Evolutionary conservation across 75 land plant species (phyloP).

Genomic region (Cunninghamia lanceolata): DNA sequence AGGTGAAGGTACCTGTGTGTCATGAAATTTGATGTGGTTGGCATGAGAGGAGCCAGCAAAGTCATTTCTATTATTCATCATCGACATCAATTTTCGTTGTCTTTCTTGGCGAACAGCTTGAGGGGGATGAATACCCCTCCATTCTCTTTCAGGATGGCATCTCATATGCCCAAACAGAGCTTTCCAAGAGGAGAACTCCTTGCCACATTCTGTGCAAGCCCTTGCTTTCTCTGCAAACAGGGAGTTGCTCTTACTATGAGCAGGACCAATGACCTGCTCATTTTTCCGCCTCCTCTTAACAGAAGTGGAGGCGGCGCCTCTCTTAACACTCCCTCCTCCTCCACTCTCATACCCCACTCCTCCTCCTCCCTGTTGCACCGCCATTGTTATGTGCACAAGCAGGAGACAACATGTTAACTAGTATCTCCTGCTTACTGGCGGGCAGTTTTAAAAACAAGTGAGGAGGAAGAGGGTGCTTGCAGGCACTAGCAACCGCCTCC

Average conservation of each 20-base stretch:
- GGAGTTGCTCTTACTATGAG: background rate
- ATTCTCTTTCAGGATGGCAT: slow-evolving; percentile 73
- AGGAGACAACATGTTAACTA: background rate
- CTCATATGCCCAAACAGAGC: slow-evolving; percentile 81
- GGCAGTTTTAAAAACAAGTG: background rate
- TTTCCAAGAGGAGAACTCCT: slow-evolving; percentile 63
- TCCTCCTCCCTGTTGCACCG: background rate
- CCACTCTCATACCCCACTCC: background rate
- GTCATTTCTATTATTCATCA: background rate
- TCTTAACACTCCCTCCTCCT: background rate
- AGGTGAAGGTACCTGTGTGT: background rate
- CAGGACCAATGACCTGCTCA: background rate
- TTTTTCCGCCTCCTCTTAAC: background rate
- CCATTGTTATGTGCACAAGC: background rate
- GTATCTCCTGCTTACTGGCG: background rate
- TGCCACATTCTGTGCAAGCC: slow-evolving; percentile 65
- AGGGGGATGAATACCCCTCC: slow-evolving; percentile 71
- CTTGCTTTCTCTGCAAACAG: background rate
- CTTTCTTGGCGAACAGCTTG: slow-evolving; percentile 18
- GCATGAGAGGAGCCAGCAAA: background rate
- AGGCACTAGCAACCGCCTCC: background rate
- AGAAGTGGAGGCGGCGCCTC: too few species aligned
- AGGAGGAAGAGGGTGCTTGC: background rate
- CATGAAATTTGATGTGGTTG: background rate
- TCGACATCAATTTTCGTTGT: background rate